Evolutionary conservation across 2,329 filamentous ascomycete genomes (phyloP).

Genomic region (Sphaerostilbella broomeana): DNA sequence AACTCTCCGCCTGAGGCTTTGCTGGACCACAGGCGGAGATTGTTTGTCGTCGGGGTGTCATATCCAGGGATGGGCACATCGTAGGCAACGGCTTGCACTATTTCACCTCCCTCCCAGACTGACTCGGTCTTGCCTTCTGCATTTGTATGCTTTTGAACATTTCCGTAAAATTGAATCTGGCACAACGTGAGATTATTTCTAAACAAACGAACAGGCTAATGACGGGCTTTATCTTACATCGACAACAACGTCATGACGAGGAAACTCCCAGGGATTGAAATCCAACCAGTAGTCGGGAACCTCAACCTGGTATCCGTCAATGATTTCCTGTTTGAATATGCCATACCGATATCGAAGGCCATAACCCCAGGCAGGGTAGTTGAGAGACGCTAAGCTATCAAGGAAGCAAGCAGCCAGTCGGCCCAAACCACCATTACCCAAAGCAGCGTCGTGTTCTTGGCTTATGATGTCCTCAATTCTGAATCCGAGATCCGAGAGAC

Average conservation of each 20-base stretch:
- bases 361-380: slow-evolving; percentile 96
- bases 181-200: not conserved
- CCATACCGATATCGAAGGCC: slow-evolving; percentile 91
- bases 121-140: slow-evolving; percentile 67
- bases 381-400: slow-evolving; percentile 88
- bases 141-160: slow-evolving; percentile 68
- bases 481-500: slow-evolving; percentile 85
- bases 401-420: slow-evolving; percentile 94
- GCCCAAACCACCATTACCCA: slow-evolving; percentile 93
- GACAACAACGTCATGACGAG: slow-evolving; percentile 88
- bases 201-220: not conserved
- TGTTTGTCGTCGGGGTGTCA: slow-evolving; percentile 86
- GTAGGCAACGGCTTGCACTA: slow-evolving; percentile 85
- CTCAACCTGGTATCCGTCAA: slow-evolving; percentile 96
- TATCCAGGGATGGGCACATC: slow-evolving; percentile 91
- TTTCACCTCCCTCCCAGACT: slow-evolving; percentile 88
- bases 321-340: slow-evolving; percentile 99
- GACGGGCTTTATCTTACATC: slow-evolving; percentile 50
- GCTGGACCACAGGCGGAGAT: slow-evolving; percentile 93
- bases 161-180: slow-evolving; percentile 86
- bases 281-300: slow-evolving; percentile 99
- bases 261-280: slow-evolving; percentile 99
- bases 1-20: slow-evolving; percentile 97
- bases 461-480: slow-evolving; percentile 91
- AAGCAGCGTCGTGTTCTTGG: slow-evolving; percentile 91